Evolutionary conservation across 805 yeast genomes (phyloP).

Genomic region (Limtongozyma cylindracea): DNA sequence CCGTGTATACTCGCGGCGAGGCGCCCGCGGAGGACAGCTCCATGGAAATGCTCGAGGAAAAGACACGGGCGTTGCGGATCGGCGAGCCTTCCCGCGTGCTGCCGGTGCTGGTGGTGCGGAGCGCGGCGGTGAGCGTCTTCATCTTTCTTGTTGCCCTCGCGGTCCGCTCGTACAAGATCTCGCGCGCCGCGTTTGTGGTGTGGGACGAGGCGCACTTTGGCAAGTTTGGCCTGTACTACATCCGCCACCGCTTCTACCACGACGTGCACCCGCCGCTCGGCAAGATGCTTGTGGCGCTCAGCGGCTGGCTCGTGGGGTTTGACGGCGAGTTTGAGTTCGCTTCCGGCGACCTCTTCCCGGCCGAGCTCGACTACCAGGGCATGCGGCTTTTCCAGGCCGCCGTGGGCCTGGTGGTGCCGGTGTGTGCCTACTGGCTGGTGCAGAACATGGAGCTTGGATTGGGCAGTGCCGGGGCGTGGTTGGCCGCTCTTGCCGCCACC

Average conservation of each 20-base stretch:
- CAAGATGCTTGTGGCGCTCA: slow-evolving; percentile 71
- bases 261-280: slow-evolving; percentile 98
- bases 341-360: slow-evolving; percentile 59
- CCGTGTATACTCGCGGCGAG: too few species aligned
- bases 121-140: too few species aligned
- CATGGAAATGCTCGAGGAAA: too few species aligned
- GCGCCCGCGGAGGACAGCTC: too few species aligned
- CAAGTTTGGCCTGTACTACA: slow-evolving; percentile 80
- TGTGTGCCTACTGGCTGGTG: slow-evolving; percentile 67
- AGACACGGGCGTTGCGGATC: too few species aligned
- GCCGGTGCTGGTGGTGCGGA: too few species aligned
- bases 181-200: slow-evolving; percentile 50
- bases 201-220: slow-evolving; percentile 99
- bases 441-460: slow-evolving; percentile 55
- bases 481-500: slow-evolving; percentile 56
- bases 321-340: slow-evolving; percentile 81
- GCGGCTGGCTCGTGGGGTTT: slow-evolving; percentile 70
- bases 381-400: slow-evolving; percentile 80
- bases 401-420: slow-evolving; percentile 67
- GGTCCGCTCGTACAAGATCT: slow-evolving; percentile 54
- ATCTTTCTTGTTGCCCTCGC: not conserved
- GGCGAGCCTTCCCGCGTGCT: too few species aligned
- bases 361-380: slow-evolving; percentile 46
- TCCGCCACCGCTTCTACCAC: slow-evolving; percentile 72
- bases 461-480: slow-evolving; percentile 46